These are phyloP conservation scores for Parvularia atlantis DNA, from an alignment of 78 protist species.

Conservation along the genomic window DNA sequence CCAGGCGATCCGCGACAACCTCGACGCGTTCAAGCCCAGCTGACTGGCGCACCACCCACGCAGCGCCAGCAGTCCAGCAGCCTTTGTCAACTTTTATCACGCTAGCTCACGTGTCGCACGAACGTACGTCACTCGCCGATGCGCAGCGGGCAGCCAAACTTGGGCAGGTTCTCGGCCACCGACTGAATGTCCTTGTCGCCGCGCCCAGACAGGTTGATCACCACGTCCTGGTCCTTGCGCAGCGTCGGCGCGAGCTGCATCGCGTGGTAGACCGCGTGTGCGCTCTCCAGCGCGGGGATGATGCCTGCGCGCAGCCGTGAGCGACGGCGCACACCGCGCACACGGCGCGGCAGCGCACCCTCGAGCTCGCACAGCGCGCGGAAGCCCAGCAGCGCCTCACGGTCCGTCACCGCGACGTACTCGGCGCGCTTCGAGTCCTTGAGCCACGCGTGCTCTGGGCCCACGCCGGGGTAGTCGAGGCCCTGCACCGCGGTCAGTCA, in stretches of 20 bases:
- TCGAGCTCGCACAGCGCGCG: constrained; percentile 7
- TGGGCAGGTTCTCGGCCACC: constrained; percentile 15
- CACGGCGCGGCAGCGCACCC: constrained; percentile 5
- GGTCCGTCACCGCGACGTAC: constrained; percentile 40
- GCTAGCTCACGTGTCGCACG: no score
- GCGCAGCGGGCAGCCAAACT: constrained; percentile 1
- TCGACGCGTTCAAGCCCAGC: no score
- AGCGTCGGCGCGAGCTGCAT: constrained; percentile 42
- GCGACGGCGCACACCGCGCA: constrained; percentile 22
- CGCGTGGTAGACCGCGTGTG: constrained; percentile 68
- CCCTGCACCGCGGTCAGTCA: constrained; percentile 22
- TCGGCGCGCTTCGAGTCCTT: constrained; percentile 34
- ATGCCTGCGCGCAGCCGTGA: constrained; percentile 45
- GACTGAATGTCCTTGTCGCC: constrained; percentile 66
- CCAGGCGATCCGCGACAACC: no score
- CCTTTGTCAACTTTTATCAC: no score
- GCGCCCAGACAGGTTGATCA: constrained; percentile 64
- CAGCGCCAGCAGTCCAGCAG: no score
- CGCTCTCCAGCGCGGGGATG: constrained; percentile 79
- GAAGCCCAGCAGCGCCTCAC: constrained; percentile 47
- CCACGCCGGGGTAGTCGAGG: constrained; percentile 78
- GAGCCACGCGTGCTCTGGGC: constrained; percentile 80
- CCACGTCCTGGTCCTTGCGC: constrained; percentile 35
- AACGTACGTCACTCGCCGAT: no score
- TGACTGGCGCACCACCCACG: no score